Base-by-base conservation (phyloP, 2,329 filamentous ascomycete species). In the Alternaria sp. region DNA sequence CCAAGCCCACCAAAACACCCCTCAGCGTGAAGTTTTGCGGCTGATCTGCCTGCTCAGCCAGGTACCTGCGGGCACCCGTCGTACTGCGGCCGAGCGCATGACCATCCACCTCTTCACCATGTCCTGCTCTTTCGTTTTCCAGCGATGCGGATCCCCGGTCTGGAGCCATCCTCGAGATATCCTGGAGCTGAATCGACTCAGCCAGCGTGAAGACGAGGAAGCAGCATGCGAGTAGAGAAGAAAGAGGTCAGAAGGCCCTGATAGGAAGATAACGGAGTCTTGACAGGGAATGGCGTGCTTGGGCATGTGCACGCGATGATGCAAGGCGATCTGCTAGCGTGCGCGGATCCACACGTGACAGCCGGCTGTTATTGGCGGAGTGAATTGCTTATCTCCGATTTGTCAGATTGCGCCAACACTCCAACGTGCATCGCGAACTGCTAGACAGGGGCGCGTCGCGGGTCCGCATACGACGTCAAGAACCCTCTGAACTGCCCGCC, bases 1-100 rank as follows among this genome's bases (percentile, higher is more conserved):
- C 83, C 6, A 97, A 84, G 15, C 96, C 96, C 26, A 92, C 93
- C 6, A 89, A 77, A 43, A 98, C 86, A 54, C 93, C 93, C 59
- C 96, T 90, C 25, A 90, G 61, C 0, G 96, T 98, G 81, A 99
- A 97, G 82, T 93, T 93, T 50, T 87, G 87, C 6, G 83, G 82
- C 65, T 84, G 78, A 6, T 72, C 68, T 4, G 81, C 80, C 59
- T 68, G 68, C 28, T 77, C 67, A 7, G 76, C 72, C 10, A 80
- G 67, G 50, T 71, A 75, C 17, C 55, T 68, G 9, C 67, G 67
- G 3, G 68, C 58, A 55, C 65, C 71, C 17, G 67, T 71, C 59
- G 52, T 68, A 26, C 61, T 67, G 23, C 65, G 59, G 44, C 70
- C 65, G 17, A 69, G 55, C 36, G 64, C 61, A 49, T 60, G 57